Evolutionary conservation across 106 monocot species (phyloP), one percentile per base, ranked within the genome.

Genomic region (Apostasia shenzhenica): DNA sequence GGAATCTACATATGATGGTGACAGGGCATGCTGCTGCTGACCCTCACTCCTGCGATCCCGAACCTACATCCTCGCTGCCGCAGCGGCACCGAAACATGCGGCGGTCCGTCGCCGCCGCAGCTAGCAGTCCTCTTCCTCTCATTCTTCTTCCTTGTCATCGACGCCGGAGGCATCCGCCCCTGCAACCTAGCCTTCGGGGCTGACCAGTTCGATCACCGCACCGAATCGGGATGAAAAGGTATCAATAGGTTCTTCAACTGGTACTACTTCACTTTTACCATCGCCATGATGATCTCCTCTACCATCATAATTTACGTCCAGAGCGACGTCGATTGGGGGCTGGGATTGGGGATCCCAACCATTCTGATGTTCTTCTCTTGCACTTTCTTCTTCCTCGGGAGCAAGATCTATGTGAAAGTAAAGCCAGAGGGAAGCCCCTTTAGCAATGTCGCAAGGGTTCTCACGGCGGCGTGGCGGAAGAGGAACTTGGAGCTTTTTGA

Each of bases 241-340:
- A 74, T 81, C 1, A 67, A 63, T 70, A 84, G 81, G 51, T 91
- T 79, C 74, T 91, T 84, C 86, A 91, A 86, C 71, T 86, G 91
- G 91, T 89, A 85, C 75, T 89, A 85, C 57, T 56, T 48, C 59
- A 80, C 82, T 61, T 54, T 67, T 11, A 72, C 77, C 3, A 73
- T 74, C 1, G 80, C 79, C 1, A 8, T 76, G 38, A 67, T 86
- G 70, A 56, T 89, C 4, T 56, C 77, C 0, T 4, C 72, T 3
- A 89, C 80, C 2, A 58, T 88, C 6, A 48, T 88, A 26, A 78
- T 84, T 59, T 88, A 84, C 69, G 51, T 88, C 11, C 88, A 89
- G 60, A 63, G 77, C 40, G 77, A 68, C 60, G 10, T 89, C 59
- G 85, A 85, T 56, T 89, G 85, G 85, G 6, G 74, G 10, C 6